phyloP scores from a whole-genome alignment of 148 eudicot species.

The Camellia japonica region DNA sequence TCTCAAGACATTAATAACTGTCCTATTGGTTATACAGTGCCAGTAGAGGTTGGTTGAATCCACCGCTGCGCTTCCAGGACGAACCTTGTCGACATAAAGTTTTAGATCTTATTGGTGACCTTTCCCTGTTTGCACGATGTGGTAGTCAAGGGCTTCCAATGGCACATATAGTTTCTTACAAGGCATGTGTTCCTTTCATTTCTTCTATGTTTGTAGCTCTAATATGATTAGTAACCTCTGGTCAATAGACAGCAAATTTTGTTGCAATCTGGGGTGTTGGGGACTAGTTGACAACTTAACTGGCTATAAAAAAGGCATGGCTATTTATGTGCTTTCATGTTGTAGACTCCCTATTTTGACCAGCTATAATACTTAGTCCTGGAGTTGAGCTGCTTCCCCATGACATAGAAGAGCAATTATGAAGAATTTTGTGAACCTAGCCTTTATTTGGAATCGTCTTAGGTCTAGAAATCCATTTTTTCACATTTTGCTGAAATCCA shows the following conservation, averaged over 20 bases:
- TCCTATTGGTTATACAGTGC: conserved; percentile 29
- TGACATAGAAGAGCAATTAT: too few relatives aligned
- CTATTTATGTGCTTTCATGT: background rate
- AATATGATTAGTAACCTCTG: background rate
- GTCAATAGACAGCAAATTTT: background rate
- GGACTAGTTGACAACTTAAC: background rate
- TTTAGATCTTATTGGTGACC: conserved; percentile 91
- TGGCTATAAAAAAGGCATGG: background rate
- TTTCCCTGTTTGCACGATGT: conserved; percentile 66
- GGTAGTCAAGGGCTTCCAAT: conserved; percentile 94
- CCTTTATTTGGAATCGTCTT: too few relatives aligned
- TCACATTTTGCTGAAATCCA: too few relatives aligned
- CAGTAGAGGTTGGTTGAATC: conserved; percentile 81
- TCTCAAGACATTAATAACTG: background rate
- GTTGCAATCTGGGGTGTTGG: background rate
- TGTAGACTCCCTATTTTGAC: too few relatives aligned
- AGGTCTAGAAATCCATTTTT: too few relatives aligned
- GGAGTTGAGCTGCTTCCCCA: too few relatives aligned
- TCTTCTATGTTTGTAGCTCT: background rate
- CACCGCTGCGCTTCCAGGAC: conserved; percentile 57
- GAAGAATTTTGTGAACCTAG: too few relatives aligned
- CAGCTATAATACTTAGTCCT: too few relatives aligned
- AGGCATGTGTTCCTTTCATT: conserved; percentile 36
- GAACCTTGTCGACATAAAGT: conserved; percentile 97
- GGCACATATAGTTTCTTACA: conserved; percentile 77